Evolutionary conservation across 495 filamentous ascomycete genomes (phyloP), one percentile per base, ranked within the genome.

Genomic region (Aspergillus heteromorphus): DNA sequence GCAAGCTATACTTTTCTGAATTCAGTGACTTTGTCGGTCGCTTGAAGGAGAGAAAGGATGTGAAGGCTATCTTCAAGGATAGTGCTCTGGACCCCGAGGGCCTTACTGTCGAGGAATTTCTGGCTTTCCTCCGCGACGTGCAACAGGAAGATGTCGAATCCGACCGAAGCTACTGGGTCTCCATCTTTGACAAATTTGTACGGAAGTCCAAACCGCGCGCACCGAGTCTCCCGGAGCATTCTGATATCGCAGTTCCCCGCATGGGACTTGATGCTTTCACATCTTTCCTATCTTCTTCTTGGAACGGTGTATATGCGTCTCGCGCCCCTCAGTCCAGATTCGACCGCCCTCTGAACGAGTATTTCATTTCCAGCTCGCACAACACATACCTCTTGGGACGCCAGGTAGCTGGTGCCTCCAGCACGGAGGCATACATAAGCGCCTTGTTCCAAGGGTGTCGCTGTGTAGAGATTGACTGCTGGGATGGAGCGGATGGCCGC

Each of bases 321-420:
- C 80, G 75, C 53, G 67, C 78, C 43, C 77, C 84, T 5, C 69
- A 81, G 27, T 76, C 80, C 49, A 72, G 74, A 16, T 83, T 96
- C 45, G 83, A 93, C 59, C 83, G 88, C 25, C 93, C 93, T 0
- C 71, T 98, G 64, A 96, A 96, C 66, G 93, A 98, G 63, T 98
- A 98, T 65, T 97, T 91, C 80, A 93, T 97, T 56, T 97, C 92
- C 4, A 96, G 91, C 75, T 97, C 92, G 16, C 93, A 98, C 76
- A 98, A 98, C 69, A 97, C 93, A 9, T 98, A 98, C 64, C 83
- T 98, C 10, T 73, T 93, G 20, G 93, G 93, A 16, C 85, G 91
- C 19, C 93, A 98, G 68, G 85, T 97, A 9, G 86, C 83, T 25
- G 91, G 91, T 20, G 82, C 87, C 34, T 96, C 93, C 17, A 97